These are phyloP conservation scores for Halophytophthora polymorphica DNA, from an alignment of 352 stramenopile species.

Conservation along the genomic window DNA sequence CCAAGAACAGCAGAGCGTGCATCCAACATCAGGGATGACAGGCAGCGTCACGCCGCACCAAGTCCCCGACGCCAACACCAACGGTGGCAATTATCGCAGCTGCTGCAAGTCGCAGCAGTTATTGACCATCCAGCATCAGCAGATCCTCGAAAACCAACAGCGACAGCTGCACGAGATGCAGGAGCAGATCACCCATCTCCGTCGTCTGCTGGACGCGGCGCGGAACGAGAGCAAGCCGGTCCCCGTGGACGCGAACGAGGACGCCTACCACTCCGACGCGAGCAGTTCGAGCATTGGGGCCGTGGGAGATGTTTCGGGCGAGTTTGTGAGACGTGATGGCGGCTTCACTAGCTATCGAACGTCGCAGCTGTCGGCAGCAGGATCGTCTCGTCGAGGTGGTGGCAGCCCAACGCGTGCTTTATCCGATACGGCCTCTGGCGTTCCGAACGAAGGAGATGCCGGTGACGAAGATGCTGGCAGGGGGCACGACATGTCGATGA, in stretches of 20 bases:
- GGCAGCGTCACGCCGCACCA: constrained; percentile 4
- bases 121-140: constrained; percentile 68
- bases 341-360: constrained; percentile 14
- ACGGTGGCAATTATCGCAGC: constrained; percentile 24
- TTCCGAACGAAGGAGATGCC: constrained; percentile 3
- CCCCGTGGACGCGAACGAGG: constrained; percentile 1
- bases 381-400: constrained; percentile 4
- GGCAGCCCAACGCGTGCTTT: constrained; percentile 1
- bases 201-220: constrained; percentile 32
- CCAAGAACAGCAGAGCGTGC: background rate
- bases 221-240: constrained; percentile 20
- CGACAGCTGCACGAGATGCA: constrained; percentile 69
- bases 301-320: constrained; percentile 22
- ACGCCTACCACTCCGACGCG: constrained; percentile 23
- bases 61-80: constrained; percentile 2
- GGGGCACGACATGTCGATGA: constrained; percentile 28
- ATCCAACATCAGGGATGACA: background rate
- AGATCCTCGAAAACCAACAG: constrained; percentile 77
- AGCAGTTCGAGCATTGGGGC: constrained; percentile 23
- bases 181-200: constrained; percentile 61
- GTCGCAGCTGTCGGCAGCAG: constrained; percentile 14
- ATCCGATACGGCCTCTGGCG: constrained; percentile 11
- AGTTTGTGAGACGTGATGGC: constrained; percentile 18
- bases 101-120: constrained; percentile 69
- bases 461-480: constrained; percentile 9